Conservation (phyloP, 345 rosid genomes). For the Aquilaria yunnanensis region DNA sequence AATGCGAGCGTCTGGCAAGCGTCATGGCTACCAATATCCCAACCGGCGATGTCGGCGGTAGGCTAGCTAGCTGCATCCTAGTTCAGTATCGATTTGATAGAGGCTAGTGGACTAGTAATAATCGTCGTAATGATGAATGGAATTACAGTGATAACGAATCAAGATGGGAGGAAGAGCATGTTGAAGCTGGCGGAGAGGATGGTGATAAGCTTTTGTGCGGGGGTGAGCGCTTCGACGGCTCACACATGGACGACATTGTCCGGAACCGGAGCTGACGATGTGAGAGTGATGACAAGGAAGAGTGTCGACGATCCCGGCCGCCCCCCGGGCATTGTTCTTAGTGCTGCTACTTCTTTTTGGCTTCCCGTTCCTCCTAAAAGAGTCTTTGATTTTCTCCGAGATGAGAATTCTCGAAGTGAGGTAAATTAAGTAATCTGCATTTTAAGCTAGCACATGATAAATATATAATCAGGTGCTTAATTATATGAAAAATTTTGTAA, state of each 20-base stretch:
- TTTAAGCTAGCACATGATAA: too few species aligned
- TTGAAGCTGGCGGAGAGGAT: slow-evolving; percentile 78
- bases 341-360: slow-evolving; percentile 96
- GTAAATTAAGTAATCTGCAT: slow-evolving; percentile 22
- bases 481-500: too few species aligned
- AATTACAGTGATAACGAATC: slow-evolving; percentile 51
- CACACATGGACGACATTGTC: slow-evolving; percentile 64
- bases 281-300: slow-evolving; percentile 76
- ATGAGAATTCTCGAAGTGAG: slow-evolving; percentile 62
- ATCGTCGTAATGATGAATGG: not conserved
- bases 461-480: too few species aligned
- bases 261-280: slow-evolving; percentile 63
- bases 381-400: slow-evolving; percentile 78
- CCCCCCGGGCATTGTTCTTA: slow-evolving; percentile 75
- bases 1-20: slow-evolving; percentile 75
- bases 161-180: slow-evolving; percentile 68
- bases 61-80: not conserved
- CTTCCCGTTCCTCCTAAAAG: slow-evolving; percentile 59
- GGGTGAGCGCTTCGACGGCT: slow-evolving; percentile 65
- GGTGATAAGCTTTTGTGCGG: slow-evolving; percentile 69
- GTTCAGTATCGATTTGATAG: too few species aligned
- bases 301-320: slow-evolving; percentile 77
- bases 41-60: slow-evolving; percentile 50
- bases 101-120: not conserved
- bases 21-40: slow-evolving; percentile 53